phyloP scores from a whole-genome alignment of 2,329 filamentous ascomycete genomes.

The Phialophora chinensis region DNA sequence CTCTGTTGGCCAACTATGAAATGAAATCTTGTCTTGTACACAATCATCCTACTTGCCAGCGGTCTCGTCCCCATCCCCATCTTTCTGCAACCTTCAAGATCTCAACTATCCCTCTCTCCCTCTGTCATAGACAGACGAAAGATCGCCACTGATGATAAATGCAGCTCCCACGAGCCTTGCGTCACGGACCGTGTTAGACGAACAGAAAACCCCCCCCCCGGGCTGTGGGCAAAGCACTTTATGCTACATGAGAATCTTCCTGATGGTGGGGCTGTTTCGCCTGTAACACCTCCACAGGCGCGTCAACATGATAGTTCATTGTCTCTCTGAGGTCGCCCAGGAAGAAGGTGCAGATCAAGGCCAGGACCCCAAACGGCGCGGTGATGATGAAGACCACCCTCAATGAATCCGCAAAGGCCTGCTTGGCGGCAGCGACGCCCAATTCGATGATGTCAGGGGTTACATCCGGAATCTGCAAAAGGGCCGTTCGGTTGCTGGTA shows the following conservation, averaged over 20 bases:
- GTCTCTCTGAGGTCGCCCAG: constrained; percentile 22
- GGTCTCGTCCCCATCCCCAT: too few species aligned
- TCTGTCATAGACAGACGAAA: background rate
- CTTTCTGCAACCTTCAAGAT: too few species aligned
- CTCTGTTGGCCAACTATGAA: background rate
- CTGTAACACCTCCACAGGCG: constrained; percentile 25
- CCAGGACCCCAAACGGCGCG: constrained; percentile 19
- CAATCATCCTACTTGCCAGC: too few species aligned
- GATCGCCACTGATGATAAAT: too few species aligned
- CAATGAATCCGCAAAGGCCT: constrained; percentile 28
- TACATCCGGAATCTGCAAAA: constrained; percentile 9
- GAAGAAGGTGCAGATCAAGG: constrained; percentile 9
- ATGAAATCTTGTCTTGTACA: too few species aligned
- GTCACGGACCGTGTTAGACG: too few species aligned
- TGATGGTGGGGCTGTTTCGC: constrained; percentile 1
- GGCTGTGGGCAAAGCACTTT: too few species aligned
- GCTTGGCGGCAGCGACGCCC: constrained; percentile 19
- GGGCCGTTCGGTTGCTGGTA: constrained; percentile 26
- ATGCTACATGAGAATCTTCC: too few species aligned
- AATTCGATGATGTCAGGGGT: constrained; percentile 8
- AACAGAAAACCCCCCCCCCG: too few species aligned
- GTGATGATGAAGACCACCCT: constrained; percentile 28
- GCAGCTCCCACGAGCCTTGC: too few species aligned
- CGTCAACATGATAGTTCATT: constrained; percentile 29
- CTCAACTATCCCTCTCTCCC: too few species aligned